These are phyloP conservation scores for Brassica incana DNA, from an alignment of 345 rosid genomes.

Conservation along the genomic window DNA sequence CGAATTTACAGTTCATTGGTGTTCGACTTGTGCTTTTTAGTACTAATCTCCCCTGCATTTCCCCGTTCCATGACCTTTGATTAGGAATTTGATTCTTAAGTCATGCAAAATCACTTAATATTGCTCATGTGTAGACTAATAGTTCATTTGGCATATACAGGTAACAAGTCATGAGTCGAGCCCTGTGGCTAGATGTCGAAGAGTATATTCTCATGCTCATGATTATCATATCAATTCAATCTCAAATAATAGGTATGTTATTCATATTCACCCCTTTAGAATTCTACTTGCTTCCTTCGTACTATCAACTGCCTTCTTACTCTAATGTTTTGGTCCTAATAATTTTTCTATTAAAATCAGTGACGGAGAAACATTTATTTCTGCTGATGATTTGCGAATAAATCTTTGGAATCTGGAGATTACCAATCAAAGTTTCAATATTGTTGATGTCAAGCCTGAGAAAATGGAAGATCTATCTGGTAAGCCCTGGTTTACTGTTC, in stretches of 20 bases:
- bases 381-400: constrained; percentile 95
- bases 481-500: constrained; percentile 35
- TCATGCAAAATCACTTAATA: not conserved
- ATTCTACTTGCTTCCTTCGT: not conserved
- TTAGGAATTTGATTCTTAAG: not conserved
- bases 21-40: constrained; percentile 4
- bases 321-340: constrained; percentile 3
- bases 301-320: not conserved
- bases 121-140: constrained; percentile 26
- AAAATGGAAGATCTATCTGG: constrained; percentile 99
- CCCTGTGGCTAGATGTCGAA: constrained; percentile 87
- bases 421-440: constrained; percentile 92
- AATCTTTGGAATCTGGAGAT: constrained; percentile 99
- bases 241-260: constrained; percentile 78
- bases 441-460: constrained; percentile 95
- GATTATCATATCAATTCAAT: constrained; percentile 98
- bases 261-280: not conserved
- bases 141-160: constrained; percentile 42
- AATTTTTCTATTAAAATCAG: constrained; percentile 36
- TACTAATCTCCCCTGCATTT: not conserved
- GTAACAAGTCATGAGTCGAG: constrained; percentile 80
- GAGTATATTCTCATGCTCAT: constrained; percentile 98
- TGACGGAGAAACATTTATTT: constrained; percentile 94
- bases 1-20: constrained; percentile 9
- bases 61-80: constrained; percentile 6